phyloP scores from a whole-genome alignment of 225 moss, liverwort and hornwort species.

The Pleurozium schreberi region DNA sequence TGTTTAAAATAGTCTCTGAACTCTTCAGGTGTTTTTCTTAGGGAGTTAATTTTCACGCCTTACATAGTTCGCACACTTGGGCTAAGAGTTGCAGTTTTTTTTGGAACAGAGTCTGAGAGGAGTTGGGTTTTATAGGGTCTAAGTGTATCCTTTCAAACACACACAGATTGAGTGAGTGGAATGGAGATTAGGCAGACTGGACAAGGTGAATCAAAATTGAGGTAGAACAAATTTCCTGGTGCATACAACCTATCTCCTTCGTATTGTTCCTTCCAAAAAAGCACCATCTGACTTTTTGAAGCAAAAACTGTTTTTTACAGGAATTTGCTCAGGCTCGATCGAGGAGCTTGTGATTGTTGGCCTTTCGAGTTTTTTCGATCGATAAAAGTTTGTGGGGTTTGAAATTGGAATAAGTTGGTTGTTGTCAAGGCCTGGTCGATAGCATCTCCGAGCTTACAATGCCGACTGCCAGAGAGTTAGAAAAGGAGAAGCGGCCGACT shows the following conservation, averaged over 20 bases:
- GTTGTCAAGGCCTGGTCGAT: neutral
- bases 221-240: neutral
- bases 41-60: neutral
- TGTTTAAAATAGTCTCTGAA: neutral
- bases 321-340: neutral
- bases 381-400: neutral
- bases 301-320: neutral
- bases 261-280: neutral
- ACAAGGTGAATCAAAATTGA: neutral
- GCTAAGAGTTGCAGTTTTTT: neutral
- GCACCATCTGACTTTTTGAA: neutral
- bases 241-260: neutral
- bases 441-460: neutral
- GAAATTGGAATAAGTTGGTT: neutral
- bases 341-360: neutral
- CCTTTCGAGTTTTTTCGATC: neutral
- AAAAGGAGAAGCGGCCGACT: neutral
- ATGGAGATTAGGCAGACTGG: neutral
- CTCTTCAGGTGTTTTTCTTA: neutral
- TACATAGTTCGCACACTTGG: neutral
- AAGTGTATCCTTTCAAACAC: neutral
- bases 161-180: neutral
- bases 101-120: neutral
- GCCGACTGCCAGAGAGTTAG: neutral
- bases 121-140: neutral